Evolutionary conservation across 208 protist genomes (phyloP).

Genomic region (Lotmaria passim): DNA sequence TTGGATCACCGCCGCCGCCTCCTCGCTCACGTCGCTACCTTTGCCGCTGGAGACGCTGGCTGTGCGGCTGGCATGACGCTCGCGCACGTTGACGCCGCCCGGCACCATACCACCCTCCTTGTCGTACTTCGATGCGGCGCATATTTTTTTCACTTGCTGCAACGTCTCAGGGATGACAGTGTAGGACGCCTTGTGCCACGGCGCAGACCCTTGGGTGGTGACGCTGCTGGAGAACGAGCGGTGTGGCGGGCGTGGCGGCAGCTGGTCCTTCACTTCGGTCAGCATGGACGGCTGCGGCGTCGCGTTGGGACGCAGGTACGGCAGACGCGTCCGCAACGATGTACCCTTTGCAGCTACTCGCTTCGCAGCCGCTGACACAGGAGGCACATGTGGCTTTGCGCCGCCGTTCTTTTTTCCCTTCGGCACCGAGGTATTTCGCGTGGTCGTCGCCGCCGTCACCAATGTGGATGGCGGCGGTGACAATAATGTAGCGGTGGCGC

Average conservation of each 20-base stretch:
- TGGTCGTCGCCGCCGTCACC: no score
- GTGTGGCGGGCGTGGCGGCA: neutral
- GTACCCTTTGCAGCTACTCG: conserved; percentile 18
- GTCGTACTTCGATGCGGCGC: conserved; percentile 22
- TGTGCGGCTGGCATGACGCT: conserved; percentile 15
- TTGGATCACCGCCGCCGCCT: conserved; percentile 24
- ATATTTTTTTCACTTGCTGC: conserved; percentile 31
- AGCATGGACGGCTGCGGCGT: neutral
- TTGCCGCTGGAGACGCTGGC: neutral
- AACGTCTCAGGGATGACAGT: conserved; percentile 22
- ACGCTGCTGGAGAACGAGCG: conserved; percentile 23
- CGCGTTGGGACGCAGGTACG: conserved; percentile 22
- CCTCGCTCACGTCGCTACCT: neutral
- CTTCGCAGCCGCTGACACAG: conserved; percentile 14
- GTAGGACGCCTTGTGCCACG: conserved; percentile 12
- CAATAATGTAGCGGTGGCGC: neutral
- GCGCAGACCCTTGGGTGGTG: conserved; percentile 5
- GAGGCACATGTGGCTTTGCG: neutral
- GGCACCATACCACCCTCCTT: neutral
- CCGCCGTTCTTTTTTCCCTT: conserved; percentile 2
- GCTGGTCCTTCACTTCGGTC: neutral
- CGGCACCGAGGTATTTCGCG: neutral
- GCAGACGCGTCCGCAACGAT: conserved; percentile 31
- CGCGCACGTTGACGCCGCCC: conserved; percentile 3
- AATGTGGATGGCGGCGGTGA: no score